These are phyloP conservation scores for Inonotus hispidus DNA, from an alignment of 1,284 basidiomycete genomes.

Conservation along the genomic window DNA sequence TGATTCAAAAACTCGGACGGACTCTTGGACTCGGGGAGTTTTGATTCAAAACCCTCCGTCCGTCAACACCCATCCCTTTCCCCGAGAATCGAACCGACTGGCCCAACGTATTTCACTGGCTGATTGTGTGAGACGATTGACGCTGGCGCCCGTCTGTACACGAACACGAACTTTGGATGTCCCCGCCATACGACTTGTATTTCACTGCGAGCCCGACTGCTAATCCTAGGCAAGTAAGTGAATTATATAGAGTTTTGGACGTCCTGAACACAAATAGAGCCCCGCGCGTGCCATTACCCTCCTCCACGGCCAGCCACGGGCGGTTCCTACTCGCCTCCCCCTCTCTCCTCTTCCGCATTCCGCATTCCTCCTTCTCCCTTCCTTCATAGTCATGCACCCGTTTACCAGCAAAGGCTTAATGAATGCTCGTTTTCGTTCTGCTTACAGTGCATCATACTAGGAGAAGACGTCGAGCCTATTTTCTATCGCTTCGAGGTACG, in stretches of 20 bases:
- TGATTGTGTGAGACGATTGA: not conserved
- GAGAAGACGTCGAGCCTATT: constrained; percentile 51
- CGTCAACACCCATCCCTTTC: too few relatives aligned
- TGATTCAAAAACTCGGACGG: too few relatives aligned
- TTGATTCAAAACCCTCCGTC: too few relatives aligned
- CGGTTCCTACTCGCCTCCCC: not conserved
- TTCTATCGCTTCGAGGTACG: constrained; percentile 54
- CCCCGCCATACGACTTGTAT: constrained; percentile 43
- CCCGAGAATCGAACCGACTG: too few relatives aligned
- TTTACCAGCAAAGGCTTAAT: constrained; percentile 7
- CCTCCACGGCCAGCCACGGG: not conserved
- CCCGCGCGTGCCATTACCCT: not conserved
- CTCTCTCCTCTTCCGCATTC: not conserved
- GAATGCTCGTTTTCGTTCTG: not conserved
- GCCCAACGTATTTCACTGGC: not conserved
- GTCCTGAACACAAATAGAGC: not conserved
- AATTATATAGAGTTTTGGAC: constrained; percentile 18
- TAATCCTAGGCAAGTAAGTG: constrained; percentile 48
- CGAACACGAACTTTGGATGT: constrained; percentile 5
- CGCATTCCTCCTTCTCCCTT: too few relatives aligned
- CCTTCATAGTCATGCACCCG: not conserved
- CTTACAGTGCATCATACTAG: constrained; percentile 53
- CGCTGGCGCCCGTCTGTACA: not conserved
- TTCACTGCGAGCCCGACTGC: constrained; percentile 55
- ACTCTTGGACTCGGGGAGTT: too few relatives aligned